Evolutionary conservation across 2,329 filamentous ascomycete genomes (phyloP), one percentile per base, ranked within the genome.

Genomic region (Claviceps paspali): DNA sequence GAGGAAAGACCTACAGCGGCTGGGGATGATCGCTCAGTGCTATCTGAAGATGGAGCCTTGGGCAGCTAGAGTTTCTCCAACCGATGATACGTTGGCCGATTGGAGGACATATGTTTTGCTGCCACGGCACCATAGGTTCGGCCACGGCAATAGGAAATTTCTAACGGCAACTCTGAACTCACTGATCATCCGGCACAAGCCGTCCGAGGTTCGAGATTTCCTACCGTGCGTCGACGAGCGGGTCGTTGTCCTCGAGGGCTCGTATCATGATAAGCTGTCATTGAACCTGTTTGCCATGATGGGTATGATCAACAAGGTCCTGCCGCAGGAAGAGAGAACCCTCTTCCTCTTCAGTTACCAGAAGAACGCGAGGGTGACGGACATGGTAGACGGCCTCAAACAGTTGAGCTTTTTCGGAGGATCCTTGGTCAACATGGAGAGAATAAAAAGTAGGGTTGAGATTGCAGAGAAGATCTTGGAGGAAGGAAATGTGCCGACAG

Each of bases 381-480:
- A n/a, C n/a, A n/a, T 93, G 2, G 79, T 93, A 4, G 70, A 68
- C 38, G 94, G 95, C 49, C 56, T 94, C 31, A 74, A 84, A 14
- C 81, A 91, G 50, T 79, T 83, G 6, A 84, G 82, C 34, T 93
- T 94, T 51, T 92, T 88, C 55, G 76, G 74, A 9, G 87, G 83
- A 59, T 79, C 79, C 0, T 87, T 86, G 33, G 86, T 81, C 48
- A 73, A 74, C 0, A 56, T 62, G 0, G 60, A 65, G 1, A n/a
- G n/a, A n/a, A n/a, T n/a, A n/a, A n/a, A n/a, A n/a, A n/a, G n/a
- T n/a, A n/a, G n/a, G n/a, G n/a, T n/a, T n/a, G 75, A 86, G 39
- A 70, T 94, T 24, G 79, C 80, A 1, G 63, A 70, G 36, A 64
- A 65, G 26, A 94, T 94, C 47, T 51, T 93, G 10, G 54, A 59